A percentile compares a stretch with the other conserved stretches of the same genome.
Evolutionary conservation across 345 rosid species (phyloP).

Genomic region (Populus euphratica): DNA sequence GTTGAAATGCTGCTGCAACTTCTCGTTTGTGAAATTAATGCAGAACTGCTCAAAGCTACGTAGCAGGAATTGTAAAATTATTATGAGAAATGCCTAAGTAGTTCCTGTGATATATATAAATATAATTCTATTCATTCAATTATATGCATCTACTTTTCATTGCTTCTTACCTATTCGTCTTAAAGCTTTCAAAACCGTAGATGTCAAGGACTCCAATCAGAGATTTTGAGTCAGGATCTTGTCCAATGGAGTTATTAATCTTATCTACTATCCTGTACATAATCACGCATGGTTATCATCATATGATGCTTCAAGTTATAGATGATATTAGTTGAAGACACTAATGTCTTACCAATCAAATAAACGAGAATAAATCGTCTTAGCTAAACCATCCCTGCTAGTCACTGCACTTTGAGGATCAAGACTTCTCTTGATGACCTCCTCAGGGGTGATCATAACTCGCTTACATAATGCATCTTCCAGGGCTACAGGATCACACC

Average conservation of each 20-base stretch:
- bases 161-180: constrained; percentile 62
- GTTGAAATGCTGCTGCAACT: constrained; percentile 96
- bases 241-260: constrained; percentile 84
- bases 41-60: constrained; percentile 96
- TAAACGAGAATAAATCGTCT: constrained; percentile 80
- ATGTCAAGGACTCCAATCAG: constrained; percentile 92
- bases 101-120: not conserved
- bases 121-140: not conserved
- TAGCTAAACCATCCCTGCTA: constrained; percentile 90
- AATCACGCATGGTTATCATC: constrained; percentile 14
- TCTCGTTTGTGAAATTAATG: constrained; percentile 92
- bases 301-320: not conserved
- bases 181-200: constrained; percentile 94
- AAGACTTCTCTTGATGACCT: constrained; percentile 83
- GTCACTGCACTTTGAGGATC: constrained; percentile 82
- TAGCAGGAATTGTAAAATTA: constrained; percentile 11
- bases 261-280: constrained; percentile 75
- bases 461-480: constrained; percentile 96
- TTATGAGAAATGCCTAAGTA: not conserved
- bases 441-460: constrained; percentile 96
- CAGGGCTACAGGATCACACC: constrained; percentile 71
- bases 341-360: constrained; percentile 70
- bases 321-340: not conserved
- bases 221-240: constrained; percentile 74
- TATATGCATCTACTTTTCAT: not conserved